Percentiles rank a stretch among this genome's conserved stretches.
phyloP scores from a whole-genome alignment of 2,329 filamentous ascomycete genomes.

The Furcasterigmium furcatum region DNA sequence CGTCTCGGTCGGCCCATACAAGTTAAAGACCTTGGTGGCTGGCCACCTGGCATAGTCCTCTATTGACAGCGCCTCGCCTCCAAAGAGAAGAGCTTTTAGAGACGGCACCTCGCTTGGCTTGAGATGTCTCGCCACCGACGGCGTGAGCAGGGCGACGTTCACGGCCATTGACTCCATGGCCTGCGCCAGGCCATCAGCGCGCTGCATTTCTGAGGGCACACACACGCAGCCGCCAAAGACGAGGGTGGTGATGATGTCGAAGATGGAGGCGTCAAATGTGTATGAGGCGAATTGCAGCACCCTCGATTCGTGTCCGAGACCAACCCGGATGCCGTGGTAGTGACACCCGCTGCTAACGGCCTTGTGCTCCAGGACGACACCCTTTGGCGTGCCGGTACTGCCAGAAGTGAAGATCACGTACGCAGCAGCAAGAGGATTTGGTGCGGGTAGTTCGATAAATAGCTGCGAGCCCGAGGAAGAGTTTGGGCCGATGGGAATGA shows the following conservation, averaged over 20 bases:
- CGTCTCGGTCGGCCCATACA: slow-evolving; percentile 51
- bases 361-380: slow-evolving; percentile 47
- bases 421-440: too few species aligned
- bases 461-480: too few species aligned
- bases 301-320: background rate
- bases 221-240: slow-evolving; percentile 29
- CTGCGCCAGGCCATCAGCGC: slow-evolving; percentile 33
- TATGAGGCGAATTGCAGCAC: slow-evolving; percentile 31
- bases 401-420: slow-evolving; percentile 59
- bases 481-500: background rate
- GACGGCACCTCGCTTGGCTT: slow-evolving; percentile 39
- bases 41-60: slow-evolving; percentile 45
- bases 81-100: slow-evolving; percentile 42
- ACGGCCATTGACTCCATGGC: slow-evolving; percentile 35
- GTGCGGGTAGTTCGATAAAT: too few species aligned
- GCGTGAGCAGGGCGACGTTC: slow-evolving; percentile 48
- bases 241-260: slow-evolving; percentile 31
- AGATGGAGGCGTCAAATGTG: slow-evolving; percentile 49
- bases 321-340: too few species aligned
- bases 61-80: slow-evolving; percentile 31
- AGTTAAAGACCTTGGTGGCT: slow-evolving; percentile 42
- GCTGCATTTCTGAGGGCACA: slow-evolving; percentile 27
- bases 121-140: slow-evolving; percentile 41
- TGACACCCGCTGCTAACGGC: slow-evolving; percentile 35
- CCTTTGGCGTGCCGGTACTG: slow-evolving; percentile 61